Base-by-base conservation (phyloP, 78 protist species). In the Creolimax fragrantissima region DNA sequence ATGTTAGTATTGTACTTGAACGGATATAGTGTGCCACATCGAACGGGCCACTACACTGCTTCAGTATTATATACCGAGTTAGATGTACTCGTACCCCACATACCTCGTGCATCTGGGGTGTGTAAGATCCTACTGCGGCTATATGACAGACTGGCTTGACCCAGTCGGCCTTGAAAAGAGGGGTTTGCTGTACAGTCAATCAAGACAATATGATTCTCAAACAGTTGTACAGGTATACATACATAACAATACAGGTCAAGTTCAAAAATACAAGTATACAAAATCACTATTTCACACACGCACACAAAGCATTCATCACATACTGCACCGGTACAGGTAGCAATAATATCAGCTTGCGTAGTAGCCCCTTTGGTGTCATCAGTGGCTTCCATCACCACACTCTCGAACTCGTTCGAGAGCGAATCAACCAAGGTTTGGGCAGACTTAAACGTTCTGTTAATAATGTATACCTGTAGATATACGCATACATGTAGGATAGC, bases 311-410 rank as follows among this genome's bases (percentile, higher is more conserved):
- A 32, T 58, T 58, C 11, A 58, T 32, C 86, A 83, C 86, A 6
- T 24, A 83, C 86, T 5, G 86, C 86, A 17, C 7, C 35, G 37
- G 86, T 83, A 41, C 42, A 6, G 44, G 86, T 83, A 24, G 35
- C 86, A 41, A 83, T 83, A 24, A 83, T 83, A 41, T 83, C 86
- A 5, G 86, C 86, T 41, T 83, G 86, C 86, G 44, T 83, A 36
- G 37, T 41, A 5, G 86, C 86, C 5, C 6, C 6, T 24, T 83
- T 41, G 6, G 86, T 17, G 7, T 83, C 86, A 32, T 36, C 35
- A 5, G 42, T 83, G 41, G 86, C 86, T 5, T 83, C 7, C 17
- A 83, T 24, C 35, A 6, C 35, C 37, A 83, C 86, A 24, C 86
- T 11, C 44, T 58, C 74, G 39, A 17, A 58, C 11, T 32, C 74